A percentile compares a stretch with the other conserved stretches of the same genome.
These are phyloP conservation scores for Eragrostis nindensis DNA, from an alignment of 176 grass and related monocot genomes.

Conservation along the genomic window DNA sequence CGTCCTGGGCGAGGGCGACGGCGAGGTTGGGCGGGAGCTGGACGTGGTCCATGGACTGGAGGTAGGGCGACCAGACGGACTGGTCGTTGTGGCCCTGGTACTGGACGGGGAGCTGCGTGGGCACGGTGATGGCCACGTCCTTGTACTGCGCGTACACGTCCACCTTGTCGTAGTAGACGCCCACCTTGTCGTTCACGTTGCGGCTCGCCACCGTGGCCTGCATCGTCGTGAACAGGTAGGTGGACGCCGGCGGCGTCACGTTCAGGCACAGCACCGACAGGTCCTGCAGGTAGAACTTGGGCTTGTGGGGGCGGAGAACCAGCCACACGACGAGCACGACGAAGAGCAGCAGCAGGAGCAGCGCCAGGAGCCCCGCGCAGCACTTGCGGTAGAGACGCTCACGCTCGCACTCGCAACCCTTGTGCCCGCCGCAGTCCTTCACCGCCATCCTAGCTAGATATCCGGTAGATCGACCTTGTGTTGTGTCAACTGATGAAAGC, in stretches of 20 bases:
- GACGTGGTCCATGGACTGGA: slow-evolving; percentile 47
- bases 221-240: slow-evolving; percentile 70
- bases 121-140: slow-evolving; percentile 59
- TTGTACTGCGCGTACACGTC: slow-evolving; percentile 71
- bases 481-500: too few relatives aligned
- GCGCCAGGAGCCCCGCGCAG: background rate
- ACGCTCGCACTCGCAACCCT: slow-evolving; percentile 43
- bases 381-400: background rate
- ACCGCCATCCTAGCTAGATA: slow-evolving; percentile 49
- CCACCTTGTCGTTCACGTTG: slow-evolving; percentile 56
- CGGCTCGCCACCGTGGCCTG: slow-evolving; percentile 52
- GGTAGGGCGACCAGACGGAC: slow-evolving; percentile 64
- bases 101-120: slow-evolving; percentile 55
- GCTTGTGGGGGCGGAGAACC: slow-evolving; percentile 64
- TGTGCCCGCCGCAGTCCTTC: slow-evolving; percentile 62
- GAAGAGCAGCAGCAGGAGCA: slow-evolving; percentile 37
- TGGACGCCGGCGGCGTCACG: slow-evolving; percentile 61
- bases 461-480: too few relatives aligned
- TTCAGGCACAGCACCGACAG: slow-evolving; percentile 71
- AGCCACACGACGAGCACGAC: slow-evolving; percentile 53
- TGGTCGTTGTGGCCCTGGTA: slow-evolving; percentile 71
- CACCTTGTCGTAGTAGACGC: slow-evolving; percentile 77
- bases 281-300: slow-evolving; percentile 78
- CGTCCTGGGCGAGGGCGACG: slow-evolving; percentile 51
- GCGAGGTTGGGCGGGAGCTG: slow-evolving; percentile 48